phyloP scores from a whole-genome alignment of 2,329 filamentous ascomycete genomes.

The Aspergillus sp. region DNA sequence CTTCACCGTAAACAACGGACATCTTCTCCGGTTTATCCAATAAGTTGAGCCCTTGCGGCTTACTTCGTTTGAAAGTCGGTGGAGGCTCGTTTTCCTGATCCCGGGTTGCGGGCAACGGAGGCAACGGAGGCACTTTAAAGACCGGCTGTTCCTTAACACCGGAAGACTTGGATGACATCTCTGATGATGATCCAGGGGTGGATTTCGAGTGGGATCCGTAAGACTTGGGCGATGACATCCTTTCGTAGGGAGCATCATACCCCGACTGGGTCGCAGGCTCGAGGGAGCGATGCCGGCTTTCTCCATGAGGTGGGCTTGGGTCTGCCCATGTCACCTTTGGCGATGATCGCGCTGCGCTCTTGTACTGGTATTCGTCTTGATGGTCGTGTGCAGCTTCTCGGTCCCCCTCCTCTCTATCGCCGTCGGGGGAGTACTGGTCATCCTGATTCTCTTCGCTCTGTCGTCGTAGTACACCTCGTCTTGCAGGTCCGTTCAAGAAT shows the following conservation, averaged over 20 bases:
- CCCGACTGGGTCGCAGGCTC: conserved; percentile 12
- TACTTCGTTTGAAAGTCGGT: conserved; percentile 57
- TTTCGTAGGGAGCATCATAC: conserved; percentile 24
- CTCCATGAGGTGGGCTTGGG: conserved; percentile 19
- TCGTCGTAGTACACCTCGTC: conserved; percentile 56
- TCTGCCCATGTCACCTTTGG: conserved; percentile 33
- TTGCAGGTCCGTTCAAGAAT: conserved; percentile 71
- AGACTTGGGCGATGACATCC: conserved; percentile 28
- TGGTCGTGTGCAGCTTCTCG: conserved; percentile 13
- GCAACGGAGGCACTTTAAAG: conserved; percentile 51
- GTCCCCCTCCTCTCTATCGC: conserved; percentile 10
- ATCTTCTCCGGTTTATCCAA: conserved; percentile 51
- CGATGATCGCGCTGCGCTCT: conserved; percentile 19
- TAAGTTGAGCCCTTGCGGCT: conserved; percentile 47
- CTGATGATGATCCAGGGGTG: conserved; percentile 36
- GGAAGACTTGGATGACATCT: conserved; percentile 32
- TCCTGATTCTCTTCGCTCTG: conserved; percentile 56
- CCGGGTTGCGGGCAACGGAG: conserved; percentile 53
- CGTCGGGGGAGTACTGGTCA: conserved; percentile 22
- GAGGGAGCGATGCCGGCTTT: conserved; percentile 15
- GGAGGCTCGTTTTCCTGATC: conserved; percentile 82
- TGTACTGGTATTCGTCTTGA: conserved; percentile 21
- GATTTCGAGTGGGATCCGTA: conserved; percentile 30
- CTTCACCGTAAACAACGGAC: conserved; percentile 41
- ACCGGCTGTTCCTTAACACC: conserved; percentile 42